Evolutionary conservation across 2,329 filamentous ascomycete species (phyloP).

Genomic region (Seiridium unicorne): DNA sequence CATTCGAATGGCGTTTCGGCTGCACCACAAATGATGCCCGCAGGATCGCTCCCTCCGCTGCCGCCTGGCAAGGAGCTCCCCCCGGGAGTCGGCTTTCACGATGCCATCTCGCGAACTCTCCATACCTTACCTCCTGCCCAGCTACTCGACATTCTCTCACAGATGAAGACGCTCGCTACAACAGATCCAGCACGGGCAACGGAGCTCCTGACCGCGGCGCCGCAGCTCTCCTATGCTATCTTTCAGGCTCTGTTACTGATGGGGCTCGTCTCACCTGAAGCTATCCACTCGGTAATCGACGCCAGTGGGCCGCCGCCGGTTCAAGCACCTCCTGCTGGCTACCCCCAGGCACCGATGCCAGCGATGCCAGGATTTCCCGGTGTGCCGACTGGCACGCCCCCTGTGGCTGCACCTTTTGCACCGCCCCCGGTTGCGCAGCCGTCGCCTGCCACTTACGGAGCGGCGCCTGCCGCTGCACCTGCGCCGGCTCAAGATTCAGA

Average conservation of each 20-base stretch:
- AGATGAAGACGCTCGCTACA: slow-evolving; percentile 89
- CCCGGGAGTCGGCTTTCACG: slow-evolving; percentile 77
- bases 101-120: slow-evolving; percentile 90
- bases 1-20: slow-evolving; percentile 30
- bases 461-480: slow-evolving; percentile 34
- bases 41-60: slow-evolving; percentile 70
- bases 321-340: slow-evolving; percentile 32
- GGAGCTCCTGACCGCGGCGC: slow-evolving; percentile 82
- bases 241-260: slow-evolving; percentile 93
- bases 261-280: slow-evolving; percentile 83
- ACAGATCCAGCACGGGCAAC: slow-evolving; percentile 80
- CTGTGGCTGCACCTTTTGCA: slow-evolving; percentile 44
- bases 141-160: slow-evolving; percentile 86
- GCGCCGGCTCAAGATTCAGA: slow-evolving; percentile 56
- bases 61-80: slow-evolving; percentile 83
- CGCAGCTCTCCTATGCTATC: slow-evolving; percentile 90
- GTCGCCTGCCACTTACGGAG: slow-evolving; percentile 37
- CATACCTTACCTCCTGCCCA: slow-evolving; percentile 83
- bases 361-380: slow-evolving; percentile 34
- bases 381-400: slow-evolving; percentile 45
- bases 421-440: slow-evolving; percentile 32
- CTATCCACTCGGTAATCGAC: slow-evolving; percentile 80
- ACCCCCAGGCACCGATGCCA: slow-evolving; percentile 30
- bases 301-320: slow-evolving; percentile 39
- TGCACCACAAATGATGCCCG: slow-evolving; percentile 24